A percentile compares a stretch with the other conserved stretches of the same genome.
Conservation (phyloP, 2,329 filamentous ascomycete genomes). For the Apiospora phragmitis region DNA sequence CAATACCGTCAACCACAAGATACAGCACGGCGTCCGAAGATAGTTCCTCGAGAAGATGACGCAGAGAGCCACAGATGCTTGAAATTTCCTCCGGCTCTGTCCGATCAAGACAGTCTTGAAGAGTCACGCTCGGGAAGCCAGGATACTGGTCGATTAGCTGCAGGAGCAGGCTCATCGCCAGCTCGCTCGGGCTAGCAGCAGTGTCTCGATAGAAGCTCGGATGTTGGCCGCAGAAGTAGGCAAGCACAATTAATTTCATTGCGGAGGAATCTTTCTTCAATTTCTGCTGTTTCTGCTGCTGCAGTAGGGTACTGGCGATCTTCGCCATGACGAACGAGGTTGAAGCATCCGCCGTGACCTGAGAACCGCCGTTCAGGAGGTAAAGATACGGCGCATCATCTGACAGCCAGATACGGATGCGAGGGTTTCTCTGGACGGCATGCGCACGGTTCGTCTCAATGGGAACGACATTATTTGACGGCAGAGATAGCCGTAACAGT, state of each 20-base stretch:
- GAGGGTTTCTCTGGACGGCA: neutral
- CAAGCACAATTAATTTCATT: neutral
- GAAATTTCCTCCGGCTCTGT: neutral
- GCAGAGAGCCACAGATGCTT: neutral
- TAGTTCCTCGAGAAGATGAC: neutral
- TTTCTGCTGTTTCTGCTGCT: neutral
- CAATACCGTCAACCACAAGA: neutral
- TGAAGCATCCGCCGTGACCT: neutral
- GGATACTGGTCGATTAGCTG: neutral
- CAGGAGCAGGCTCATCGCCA: neutral
- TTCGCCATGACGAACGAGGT: neutral
- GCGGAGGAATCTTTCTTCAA: no score
- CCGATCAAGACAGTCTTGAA: neutral
- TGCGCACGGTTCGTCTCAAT: neutral
- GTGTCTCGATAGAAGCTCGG: neutral
- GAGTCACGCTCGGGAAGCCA: neutral
- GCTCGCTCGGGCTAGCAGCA: neutral
- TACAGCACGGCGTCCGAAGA: neutral
- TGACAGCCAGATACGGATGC: neutral
- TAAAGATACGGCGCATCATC: neutral
- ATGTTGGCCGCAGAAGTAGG: neutral
- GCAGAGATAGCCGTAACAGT: neutral
- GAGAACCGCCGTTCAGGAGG: neutral
- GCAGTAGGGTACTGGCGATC: neutral
- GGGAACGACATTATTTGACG: neutral